A percentile compares a stretch with the other conserved stretches of the same genome.
phyloP scores from a whole-genome alignment of 257 asterid genomes.

The Haberlea rhodopensis region DNA sequence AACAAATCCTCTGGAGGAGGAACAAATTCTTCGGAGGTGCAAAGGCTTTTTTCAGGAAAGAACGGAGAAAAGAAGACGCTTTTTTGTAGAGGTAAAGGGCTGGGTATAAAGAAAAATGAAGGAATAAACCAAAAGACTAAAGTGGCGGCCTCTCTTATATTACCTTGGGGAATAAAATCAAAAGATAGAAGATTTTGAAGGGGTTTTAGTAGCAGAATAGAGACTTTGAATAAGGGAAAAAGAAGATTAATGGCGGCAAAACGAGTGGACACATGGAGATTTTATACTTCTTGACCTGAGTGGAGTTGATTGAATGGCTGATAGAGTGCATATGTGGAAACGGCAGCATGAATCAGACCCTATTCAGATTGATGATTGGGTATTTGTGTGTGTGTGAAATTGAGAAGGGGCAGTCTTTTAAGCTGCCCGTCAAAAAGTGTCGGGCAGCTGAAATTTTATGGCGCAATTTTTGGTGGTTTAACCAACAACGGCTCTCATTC shows the following conservation, averaged over 20 bases:
- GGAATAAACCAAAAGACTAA: constrained; percentile 44
- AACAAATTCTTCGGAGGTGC: constrained; percentile 12
- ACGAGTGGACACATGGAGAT: constrained; percentile 19
- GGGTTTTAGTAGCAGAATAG: not conserved
- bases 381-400: constrained; percentile 17
- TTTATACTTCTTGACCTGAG: constrained; percentile 17
- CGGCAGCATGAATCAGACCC: constrained; percentile 19
- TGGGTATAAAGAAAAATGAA: constrained; percentile 22
- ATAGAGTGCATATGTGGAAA: constrained; percentile 15
- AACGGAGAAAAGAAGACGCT: constrained; percentile 6
- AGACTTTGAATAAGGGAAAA: constrained; percentile 9
- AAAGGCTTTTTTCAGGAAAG: constrained; percentile 8
- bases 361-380: constrained; percentile 26
- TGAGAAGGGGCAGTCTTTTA: constrained; percentile 16
- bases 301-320: constrained; percentile 18
- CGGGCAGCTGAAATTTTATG: constrained; percentile 51
- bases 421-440: constrained; percentile 46
- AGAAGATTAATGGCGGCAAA: constrained; percentile 50
- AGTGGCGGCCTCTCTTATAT: constrained; percentile 28
- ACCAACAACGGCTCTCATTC: constrained; percentile 71
- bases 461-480: constrained; percentile 50
- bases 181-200: not conserved
- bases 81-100: constrained; percentile 8
- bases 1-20: constrained; percentile 8
- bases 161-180: constrained; percentile 5